A percentile compares a stretch with the other conserved stretches of the same genome.
phyloP scores from a whole-genome alignment of 177 flowering plant species.

The Vitis hybrid region DNA sequence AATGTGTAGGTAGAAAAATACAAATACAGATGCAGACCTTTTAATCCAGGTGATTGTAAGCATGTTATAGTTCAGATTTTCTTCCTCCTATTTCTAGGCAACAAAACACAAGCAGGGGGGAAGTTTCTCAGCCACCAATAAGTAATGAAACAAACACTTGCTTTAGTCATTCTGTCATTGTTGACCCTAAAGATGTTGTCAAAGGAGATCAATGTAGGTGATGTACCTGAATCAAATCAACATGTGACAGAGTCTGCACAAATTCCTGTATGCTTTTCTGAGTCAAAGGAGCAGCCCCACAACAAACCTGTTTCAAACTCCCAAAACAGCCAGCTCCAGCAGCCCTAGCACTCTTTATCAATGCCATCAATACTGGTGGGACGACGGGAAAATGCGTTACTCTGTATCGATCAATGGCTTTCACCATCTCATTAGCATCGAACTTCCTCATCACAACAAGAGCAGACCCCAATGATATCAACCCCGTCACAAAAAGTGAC shows the following conservation, averaged over 20 bases:
- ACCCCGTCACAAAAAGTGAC: constrained; percentile 53
- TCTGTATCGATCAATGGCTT: constrained; percentile 42
- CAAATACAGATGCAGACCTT: too few relatives aligned
- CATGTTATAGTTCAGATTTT: too few relatives aligned
- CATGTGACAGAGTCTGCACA: constrained; percentile 45
- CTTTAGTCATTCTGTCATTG: too few relatives aligned
- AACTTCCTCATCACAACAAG: constrained; percentile 75
- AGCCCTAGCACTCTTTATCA: constrained; percentile 37
- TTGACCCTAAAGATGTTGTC: neutral
- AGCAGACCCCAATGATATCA: constrained; percentile 58
- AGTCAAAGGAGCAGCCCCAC: constrained; percentile 71
- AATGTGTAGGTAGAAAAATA: neutral
- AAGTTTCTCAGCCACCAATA: neutral
- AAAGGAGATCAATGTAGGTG: too few relatives aligned
- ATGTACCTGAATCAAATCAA: constrained; percentile 82
- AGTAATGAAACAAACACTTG: too few relatives aligned
- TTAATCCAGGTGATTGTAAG: too few relatives aligned
- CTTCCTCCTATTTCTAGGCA: neutral
- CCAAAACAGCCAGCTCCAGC: constrained; percentile 19
- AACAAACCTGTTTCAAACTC: constrained; percentile 72
- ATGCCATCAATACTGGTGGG: constrained; percentile 64
- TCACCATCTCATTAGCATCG: constrained; percentile 41
- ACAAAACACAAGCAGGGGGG: neutral
- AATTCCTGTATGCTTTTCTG: constrained; percentile 51
- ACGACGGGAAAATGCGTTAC: constrained; percentile 73